Conservation (phyloP, 768 basidiomycete genomes). For the Russula compacta region DNA sequence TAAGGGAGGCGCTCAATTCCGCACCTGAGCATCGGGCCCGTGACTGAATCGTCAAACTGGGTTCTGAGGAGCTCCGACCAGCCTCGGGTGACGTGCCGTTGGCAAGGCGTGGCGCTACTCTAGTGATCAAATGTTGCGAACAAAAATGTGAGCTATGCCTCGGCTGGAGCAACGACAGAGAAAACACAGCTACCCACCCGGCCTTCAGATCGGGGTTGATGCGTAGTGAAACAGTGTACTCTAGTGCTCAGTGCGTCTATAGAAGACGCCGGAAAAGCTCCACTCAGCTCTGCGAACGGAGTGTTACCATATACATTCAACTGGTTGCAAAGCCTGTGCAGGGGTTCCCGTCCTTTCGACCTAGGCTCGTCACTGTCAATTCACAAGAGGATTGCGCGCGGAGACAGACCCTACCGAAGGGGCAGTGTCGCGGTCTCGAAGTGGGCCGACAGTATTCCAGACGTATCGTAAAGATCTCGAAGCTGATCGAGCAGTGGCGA, state of each 20-base stretch:
- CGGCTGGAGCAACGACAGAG: not conserved
- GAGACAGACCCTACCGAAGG: conserved; percentile 21
- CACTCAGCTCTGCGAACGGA: conserved; percentile 48
- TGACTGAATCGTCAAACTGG: conserved; percentile 36
- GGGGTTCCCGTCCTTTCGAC: conserved; percentile 27
- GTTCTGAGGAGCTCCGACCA: conserved; percentile 33
- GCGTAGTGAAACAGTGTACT: conserved; percentile 36
- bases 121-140: not conserved
- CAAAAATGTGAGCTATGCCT: not conserved
- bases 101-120: conserved; percentile 28
- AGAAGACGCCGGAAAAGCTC: conserved; percentile 39
- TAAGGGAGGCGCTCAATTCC: not conserved
- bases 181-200: conserved; percentile 3
- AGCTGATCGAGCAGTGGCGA: conserved; percentile 16
- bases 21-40: conserved; percentile 33
- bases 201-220: not conserved
- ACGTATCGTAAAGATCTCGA: conserved; percentile 25
- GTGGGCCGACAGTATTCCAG: conserved; percentile 31
- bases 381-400: not conserved
- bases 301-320: conserved; percentile 46
- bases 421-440: conserved; percentile 31
- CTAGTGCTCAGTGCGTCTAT: conserved; percentile 23
- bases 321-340: conserved; percentile 37
- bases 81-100: conserved; percentile 52
- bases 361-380: conserved; percentile 22